Conservation (phyloP, 176 grass and related monocot species). For the Raddia distichophylla region DNA sequence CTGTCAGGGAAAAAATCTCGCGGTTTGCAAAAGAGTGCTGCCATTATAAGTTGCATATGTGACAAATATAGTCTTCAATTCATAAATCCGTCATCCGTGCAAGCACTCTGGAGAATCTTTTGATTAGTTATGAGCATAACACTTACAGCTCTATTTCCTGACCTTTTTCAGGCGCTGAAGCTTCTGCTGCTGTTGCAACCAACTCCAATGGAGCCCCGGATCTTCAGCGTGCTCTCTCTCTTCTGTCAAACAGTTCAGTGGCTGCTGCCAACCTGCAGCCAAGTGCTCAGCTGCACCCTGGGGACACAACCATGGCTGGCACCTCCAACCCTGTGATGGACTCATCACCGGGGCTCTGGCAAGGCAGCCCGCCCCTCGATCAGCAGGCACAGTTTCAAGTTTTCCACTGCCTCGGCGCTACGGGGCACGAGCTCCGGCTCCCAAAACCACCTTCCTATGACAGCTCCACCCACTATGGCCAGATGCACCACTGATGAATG, state of each 20-base stretch:
- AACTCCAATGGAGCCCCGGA: conserved; percentile 59
- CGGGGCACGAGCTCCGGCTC: conserved; percentile 30
- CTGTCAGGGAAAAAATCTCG: neutral
- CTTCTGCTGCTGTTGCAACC: conserved; percentile 45
- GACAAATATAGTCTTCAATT: neutral
- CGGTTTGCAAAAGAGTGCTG: neutral
- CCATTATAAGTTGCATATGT: neutral
- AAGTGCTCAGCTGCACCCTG: conserved; percentile 40
- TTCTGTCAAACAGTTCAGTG: conserved; percentile 77
- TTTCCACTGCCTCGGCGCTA: neutral
- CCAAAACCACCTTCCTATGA: conserved; percentile 12
- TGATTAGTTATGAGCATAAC: neutral
- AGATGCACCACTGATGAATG: conserved; percentile 50
- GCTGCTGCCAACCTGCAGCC: conserved; percentile 30
- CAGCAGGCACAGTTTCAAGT: conserved; percentile 31
- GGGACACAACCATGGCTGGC: conserved; percentile 2
- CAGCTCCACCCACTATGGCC: neutral
- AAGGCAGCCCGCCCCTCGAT: neutral
- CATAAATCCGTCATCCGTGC: neutral
- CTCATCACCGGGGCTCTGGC: conserved; percentile 39
- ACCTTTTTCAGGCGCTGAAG: conserved; percentile 56
- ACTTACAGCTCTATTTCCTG: neutral
- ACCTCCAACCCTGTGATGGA: conserved; percentile 25
- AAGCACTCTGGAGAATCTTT: neutral
- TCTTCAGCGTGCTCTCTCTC: conserved; percentile 93